Base-by-base conservation (phyloP, 1,284 basidiomycete species). In the Fomitopsis pinicola region DNA sequence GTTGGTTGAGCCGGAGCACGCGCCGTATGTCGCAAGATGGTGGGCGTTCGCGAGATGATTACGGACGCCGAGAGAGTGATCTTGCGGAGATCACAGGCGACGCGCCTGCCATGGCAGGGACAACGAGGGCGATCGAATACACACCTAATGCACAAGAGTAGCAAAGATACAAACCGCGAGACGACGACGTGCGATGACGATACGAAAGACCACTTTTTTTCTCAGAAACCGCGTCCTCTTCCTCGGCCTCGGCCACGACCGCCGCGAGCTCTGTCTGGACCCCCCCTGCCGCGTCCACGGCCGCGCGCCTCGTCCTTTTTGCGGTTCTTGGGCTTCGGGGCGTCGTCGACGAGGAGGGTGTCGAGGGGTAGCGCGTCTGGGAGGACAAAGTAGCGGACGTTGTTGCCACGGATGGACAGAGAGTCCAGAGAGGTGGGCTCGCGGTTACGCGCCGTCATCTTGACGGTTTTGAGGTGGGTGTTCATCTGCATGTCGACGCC, bases 401-500 rank as follows among this genome's bases (percentile, higher is more conserved):
- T 95, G 80, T 95, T 95, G 44, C 94, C 94, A 63, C 95, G 88
- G 71, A 98, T 94, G 44, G 94, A 94, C 54, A 97, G 82, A 3
- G 89, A 84, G 76, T 98, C 95, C 59, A 97, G 86, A 28, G 89
- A 83, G 58, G 86, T 80, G 1, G 88, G 91, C 65, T 96, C 93
- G 63, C 93, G 91, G 73, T 94, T 95, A 60, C 92, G 87, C 42
- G 89, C 85, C 9, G 95, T 95, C 82, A 99, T 91, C 79, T 98
- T 98, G 71, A 99, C 94, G 53, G 94, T 94, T 81, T 98, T 98
- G 55, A 98, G 84, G 71, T 97, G 90, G 1, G 95, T 98, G 80
- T 97, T 97, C 95, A 97, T 98, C 73, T 94, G 92, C 83, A 95
- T 95, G 76, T 97, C 94, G 55, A 96, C 94, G 62, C 94, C 94